Evolutionary conservation across 73 alveolate species (phyloP).

Genomic region (Tetrahymena thermophila): DNA sequence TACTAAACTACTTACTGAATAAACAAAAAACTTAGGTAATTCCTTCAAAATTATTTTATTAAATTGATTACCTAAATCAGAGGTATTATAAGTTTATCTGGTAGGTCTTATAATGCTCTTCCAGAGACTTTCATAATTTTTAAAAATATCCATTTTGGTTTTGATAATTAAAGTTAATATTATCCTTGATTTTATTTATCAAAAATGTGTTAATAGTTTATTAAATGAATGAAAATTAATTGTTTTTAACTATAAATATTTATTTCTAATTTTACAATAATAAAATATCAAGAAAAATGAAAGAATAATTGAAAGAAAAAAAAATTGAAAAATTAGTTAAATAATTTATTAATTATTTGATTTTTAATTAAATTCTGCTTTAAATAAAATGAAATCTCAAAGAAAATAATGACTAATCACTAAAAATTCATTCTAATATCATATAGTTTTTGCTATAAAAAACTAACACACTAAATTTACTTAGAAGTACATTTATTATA

Average conservation of each 20-base stretch:
- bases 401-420: too few species aligned
- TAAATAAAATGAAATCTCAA: not conserved
- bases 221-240: not conserved
- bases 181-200: not conserved
- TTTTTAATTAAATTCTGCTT: not conserved
- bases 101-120: not conserved
- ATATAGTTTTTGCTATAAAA: not conserved
- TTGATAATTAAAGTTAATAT: not conserved
- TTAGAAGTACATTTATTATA: not conserved
- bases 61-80: not conserved
- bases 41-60: not conserved
- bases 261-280: not conserved
- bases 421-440: too few species aligned
- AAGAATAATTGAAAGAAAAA: not conserved
- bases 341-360: too few species aligned
- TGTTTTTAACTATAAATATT: not conserved
- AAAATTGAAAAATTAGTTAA: not conserved
- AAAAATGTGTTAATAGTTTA: not conserved
- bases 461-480: not conserved
- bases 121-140: conserved; percentile 1
- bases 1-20: not conserved
- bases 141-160: not conserved
- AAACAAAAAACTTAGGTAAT: too few species aligned
- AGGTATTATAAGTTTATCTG: not conserved
- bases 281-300: not conserved